Conservation (phyloP, 495 filamentous ascomycete species). For the Choiromyces venosus region DNA sequence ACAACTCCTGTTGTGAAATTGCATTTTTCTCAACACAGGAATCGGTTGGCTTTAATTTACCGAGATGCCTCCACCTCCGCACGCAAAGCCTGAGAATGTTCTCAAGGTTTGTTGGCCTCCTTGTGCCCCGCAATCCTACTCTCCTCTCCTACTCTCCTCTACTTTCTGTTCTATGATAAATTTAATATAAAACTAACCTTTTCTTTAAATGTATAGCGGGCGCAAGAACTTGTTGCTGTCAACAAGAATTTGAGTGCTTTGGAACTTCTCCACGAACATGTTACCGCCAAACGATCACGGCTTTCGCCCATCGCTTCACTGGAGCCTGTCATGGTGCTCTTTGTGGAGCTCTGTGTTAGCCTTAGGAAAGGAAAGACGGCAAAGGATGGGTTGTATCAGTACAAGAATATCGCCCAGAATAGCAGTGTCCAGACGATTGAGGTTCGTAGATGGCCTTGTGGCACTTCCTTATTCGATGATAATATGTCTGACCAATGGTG, state of each 20-base stretch:
- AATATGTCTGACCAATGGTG: constrained; percentile 33
- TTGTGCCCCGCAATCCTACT: constrained; percentile 7
- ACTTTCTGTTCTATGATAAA: constrained; percentile 6
- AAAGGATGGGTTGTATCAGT: constrained; percentile 97
- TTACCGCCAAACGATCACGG: constrained; percentile 92
- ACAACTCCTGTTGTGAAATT: background rate
- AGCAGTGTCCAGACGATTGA: constrained; percentile 98
- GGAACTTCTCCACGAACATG: constrained; percentile 95
- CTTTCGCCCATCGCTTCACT: constrained; percentile 95
- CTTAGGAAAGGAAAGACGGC: constrained; percentile 94
- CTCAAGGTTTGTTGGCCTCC: constrained; percentile 61
- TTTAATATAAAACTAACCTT: constrained; percentile 7
- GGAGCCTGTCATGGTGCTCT: constrained; percentile 95
- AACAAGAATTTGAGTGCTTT: constrained; percentile 87
- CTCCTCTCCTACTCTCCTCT: constrained; percentile 22
- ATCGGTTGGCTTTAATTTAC: constrained; percentile 23
- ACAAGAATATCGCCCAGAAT: constrained; percentile 99
- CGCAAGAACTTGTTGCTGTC: constrained; percentile 96
- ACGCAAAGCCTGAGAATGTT: constrained; percentile 98
- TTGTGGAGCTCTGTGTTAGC: constrained; percentile 94
- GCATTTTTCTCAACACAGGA: background rate
- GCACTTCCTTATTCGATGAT: constrained; percentile 8
- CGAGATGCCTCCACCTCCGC: constrained; percentile 89
- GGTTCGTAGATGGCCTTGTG: constrained; percentile 48
- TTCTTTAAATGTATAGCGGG: constrained; percentile 53